Evolutionary conservation across 2,329 filamentous ascomycete genomes (phyloP).

Genomic region (Aureobasidium leucospermi): DNA sequence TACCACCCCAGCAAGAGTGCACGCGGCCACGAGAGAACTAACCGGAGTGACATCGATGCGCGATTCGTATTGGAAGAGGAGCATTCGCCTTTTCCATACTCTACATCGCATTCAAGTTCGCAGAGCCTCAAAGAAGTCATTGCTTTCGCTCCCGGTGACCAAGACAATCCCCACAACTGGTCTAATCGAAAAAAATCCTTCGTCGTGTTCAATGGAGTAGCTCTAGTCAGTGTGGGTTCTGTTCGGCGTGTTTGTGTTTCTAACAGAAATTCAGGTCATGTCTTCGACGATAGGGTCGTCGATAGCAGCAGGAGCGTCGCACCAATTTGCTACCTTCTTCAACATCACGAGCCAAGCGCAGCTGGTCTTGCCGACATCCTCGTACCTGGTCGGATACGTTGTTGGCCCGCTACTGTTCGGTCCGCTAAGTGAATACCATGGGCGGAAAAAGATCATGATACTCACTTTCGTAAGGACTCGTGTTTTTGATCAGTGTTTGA

Average conservation of each 20-base stretch:
- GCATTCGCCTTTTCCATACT: not conserved
- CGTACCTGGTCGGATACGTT: slow-evolving; percentile 44
- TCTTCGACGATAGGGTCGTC: slow-evolving; percentile 62
- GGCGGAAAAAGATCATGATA: slow-evolving; percentile 42
- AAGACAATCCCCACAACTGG: slow-evolving; percentile 20
- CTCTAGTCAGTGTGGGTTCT: not conserved
- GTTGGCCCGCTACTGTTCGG: slow-evolving; percentile 38
- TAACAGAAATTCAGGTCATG: slow-evolving; percentile 49
- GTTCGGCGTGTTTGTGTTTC: not conserved
- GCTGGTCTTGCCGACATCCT: slow-evolving; percentile 43
- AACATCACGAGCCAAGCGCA: slow-evolving; percentile 39
- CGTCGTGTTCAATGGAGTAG: slow-evolving; percentile 40
- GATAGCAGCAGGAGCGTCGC: slow-evolving; percentile 56
- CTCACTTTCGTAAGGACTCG: slow-evolving; percentile 36
- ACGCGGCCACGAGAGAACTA: not conserved
- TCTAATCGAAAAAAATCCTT: slow-evolving; percentile 36
- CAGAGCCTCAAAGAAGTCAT: slow-evolving; percentile 25
- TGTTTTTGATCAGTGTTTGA: not conserved
- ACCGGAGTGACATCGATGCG: not conserved
- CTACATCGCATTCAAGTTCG: not conserved
- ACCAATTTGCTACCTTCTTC: slow-evolving; percentile 52
- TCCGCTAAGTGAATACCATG: slow-evolving; percentile 39
- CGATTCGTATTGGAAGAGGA: not conserved
- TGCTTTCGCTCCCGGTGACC: slow-evolving; percentile 30
- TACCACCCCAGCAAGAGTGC: not conserved